Conservation (phyloP, 352 stramenopile species). For the Phytopythium cucurbitacearum region DNA sequence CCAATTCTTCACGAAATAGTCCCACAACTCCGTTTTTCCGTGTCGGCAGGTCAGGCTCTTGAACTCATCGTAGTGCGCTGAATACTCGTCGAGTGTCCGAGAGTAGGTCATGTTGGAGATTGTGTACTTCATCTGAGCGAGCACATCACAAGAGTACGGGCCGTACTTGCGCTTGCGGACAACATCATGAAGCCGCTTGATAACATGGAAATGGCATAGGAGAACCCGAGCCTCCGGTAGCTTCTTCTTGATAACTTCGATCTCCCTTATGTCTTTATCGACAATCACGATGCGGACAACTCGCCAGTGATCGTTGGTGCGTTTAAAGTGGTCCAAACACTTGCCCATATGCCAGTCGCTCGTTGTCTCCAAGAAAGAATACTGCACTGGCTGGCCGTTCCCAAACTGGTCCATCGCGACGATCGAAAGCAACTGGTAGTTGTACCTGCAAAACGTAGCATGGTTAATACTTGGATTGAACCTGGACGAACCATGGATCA, state of each 20-base stretch:
- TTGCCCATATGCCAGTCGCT: slow-evolving; percentile 16
- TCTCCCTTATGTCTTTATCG: slow-evolving; percentile 26
- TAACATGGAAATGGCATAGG: slow-evolving; percentile 21
- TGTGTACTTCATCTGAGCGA: slow-evolving; percentile 1
- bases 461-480: slow-evolving; percentile 1
- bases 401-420: slow-evolving; percentile 19
- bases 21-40: background rate
- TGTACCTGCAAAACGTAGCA: slow-evolving; percentile 7
- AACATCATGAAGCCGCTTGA: slow-evolving; percentile 14
- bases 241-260: slow-evolving; percentile 9
- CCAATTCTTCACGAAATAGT: slow-evolving; percentile 23
- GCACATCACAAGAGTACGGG: slow-evolving; percentile 7
- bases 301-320: slow-evolving; percentile 2
- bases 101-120: slow-evolving; percentile 11
- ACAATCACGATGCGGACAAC: slow-evolving; percentile 16
- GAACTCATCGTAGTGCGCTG: background rate
- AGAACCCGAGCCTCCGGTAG: slow-evolving; percentile 12
- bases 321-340: slow-evolving; percentile 14
- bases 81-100: background rate
- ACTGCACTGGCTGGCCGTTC: slow-evolving; percentile 8
- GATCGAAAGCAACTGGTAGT: slow-evolving; percentile 18
- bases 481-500: slow-evolving; percentile 5
- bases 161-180: slow-evolving; percentile 10
- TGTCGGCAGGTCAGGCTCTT: background rate
- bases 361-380: slow-evolving; percentile 15